Evolutionary conservation across 352 stramenopile species (phyloP).

Genomic region (Phytophthora pini): DNA sequence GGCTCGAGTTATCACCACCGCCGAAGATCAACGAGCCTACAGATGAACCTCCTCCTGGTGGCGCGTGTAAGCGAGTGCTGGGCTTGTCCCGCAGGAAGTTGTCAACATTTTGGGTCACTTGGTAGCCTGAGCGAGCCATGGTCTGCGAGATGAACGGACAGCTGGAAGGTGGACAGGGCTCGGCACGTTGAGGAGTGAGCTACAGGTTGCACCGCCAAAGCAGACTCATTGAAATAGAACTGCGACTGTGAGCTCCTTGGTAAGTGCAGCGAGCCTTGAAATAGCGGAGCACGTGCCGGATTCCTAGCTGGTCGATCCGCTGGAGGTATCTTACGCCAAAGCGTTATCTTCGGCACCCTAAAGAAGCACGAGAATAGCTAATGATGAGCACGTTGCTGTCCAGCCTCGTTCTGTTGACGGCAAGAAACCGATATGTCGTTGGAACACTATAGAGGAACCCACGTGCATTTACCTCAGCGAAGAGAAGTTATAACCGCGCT

Average conservation of each 20-base stretch:
- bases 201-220: background rate
- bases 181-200: conserved; percentile 43
- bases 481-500: conserved; percentile 9
- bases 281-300: conserved; percentile 23
- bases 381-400: conserved; percentile 1
- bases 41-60: conserved; percentile 73
- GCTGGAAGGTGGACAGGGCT: conserved; percentile 13
- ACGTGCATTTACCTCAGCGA: conserved; percentile 17
- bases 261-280: conserved; percentile 13
- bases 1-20: conserved; percentile 55
- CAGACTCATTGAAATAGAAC: conserved; percentile 30
- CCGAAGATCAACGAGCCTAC: conserved; percentile 83
- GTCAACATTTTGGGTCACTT: conserved; percentile 81
- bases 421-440: conserved; percentile 21
- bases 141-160: conserved; percentile 8
- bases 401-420: conserved; percentile 12
- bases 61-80: conserved; percentile 75
- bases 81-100: conserved; percentile 82
- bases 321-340: conserved; percentile 8
- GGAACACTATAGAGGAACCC: conserved; percentile 13
- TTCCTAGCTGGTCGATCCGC: conserved; percentile 17
- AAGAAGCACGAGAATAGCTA: conserved; percentile 17
- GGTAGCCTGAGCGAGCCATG: conserved; percentile 66
- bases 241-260: conserved; percentile 15
- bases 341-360: conserved; percentile 13